Evolutionary conservation across 306 rosid species (phyloP).

Genomic region (Castanospermum australe): DNA sequence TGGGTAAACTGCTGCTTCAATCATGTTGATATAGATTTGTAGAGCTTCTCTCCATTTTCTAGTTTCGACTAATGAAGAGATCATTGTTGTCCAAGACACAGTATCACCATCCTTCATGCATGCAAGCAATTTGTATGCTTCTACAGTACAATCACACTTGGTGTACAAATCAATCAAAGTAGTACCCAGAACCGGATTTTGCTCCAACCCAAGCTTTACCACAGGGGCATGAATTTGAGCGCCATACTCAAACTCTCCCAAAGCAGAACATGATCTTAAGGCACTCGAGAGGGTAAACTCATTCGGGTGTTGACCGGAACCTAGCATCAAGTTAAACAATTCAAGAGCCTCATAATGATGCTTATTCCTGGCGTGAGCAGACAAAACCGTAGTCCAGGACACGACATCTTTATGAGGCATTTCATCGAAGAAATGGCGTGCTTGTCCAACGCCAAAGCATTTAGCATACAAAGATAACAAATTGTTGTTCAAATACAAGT

Average conservation of each 20-base stretch:
- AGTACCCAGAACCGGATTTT: constrained; percentile 45
- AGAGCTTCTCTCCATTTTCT: constrained; percentile 54
- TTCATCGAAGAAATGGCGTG: constrained; percentile 69
- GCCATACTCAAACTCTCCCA: constrained; percentile 46
- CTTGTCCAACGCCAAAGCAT: constrained; percentile 52
- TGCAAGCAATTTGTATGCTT: constrained; percentile 41
- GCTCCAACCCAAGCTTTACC: constrained; percentile 58
- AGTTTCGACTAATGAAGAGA: constrained; percentile 56
- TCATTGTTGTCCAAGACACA: constrained; percentile 65
- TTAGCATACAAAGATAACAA: constrained; percentile 50
- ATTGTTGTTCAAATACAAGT: constrained; percentile 60
- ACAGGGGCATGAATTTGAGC: constrained; percentile 47
- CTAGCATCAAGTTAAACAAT: constrained; percentile 46
- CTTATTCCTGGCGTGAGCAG: constrained; percentile 47
- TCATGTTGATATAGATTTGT: constrained; percentile 45
- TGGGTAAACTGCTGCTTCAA: constrained; percentile 41
- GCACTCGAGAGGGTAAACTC: constrained; percentile 59
- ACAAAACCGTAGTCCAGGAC: constrained; percentile 65
- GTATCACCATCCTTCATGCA: constrained; percentile 46
- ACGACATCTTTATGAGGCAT: constrained; percentile 71
- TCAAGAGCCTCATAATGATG: constrained; percentile 48
- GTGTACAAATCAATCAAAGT: constrained; percentile 57
- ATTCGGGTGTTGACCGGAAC: constrained; percentile 49
- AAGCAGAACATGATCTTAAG: constrained; percentile 50
- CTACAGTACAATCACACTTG: constrained; percentile 38